Conservation (phyloP, 306 rosid species). For the Cicer cuneatum region DNA sequence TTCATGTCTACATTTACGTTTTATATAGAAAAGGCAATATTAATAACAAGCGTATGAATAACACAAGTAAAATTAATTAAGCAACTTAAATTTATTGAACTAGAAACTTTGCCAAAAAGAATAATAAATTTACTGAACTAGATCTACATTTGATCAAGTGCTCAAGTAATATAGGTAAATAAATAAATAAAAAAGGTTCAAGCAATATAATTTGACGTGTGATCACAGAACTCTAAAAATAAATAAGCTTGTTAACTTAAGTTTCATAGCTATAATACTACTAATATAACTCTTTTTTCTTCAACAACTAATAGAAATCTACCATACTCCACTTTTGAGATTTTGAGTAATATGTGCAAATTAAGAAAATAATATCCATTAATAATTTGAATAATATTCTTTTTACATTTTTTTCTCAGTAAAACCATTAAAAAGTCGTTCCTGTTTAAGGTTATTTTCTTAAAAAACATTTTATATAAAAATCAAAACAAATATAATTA, state of each 20-base stretch:
- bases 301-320: too few relatives aligned
- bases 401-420: too few relatives aligned
- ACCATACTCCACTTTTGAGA: too few relatives aligned
- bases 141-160: not conserved
- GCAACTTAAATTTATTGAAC: not conserved
- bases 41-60: not conserved
- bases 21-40: not conserved
- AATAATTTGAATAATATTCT: too few relatives aligned
- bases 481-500: too few relatives aligned
- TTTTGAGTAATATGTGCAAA: too few relatives aligned
- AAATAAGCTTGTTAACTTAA: not conserved
- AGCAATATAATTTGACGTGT: conserved; percentile 8
- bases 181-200: not conserved
- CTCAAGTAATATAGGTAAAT: conserved; percentile 5
- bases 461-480: too few relatives aligned
- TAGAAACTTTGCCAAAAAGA: too few relatives aligned
- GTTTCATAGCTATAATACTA: not conserved
- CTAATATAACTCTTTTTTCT: not conserved
- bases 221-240: conserved; percentile 4
- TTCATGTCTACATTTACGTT: not conserved
- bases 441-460: too few relatives aligned
- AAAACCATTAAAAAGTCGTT: too few relatives aligned
- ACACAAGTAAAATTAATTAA: not conserved
- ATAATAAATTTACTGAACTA: not conserved
- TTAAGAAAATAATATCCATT: too few relatives aligned